Evolutionary conservation across 306 rosid species (phyloP).

Genomic region (Acacia confusa): DNA sequence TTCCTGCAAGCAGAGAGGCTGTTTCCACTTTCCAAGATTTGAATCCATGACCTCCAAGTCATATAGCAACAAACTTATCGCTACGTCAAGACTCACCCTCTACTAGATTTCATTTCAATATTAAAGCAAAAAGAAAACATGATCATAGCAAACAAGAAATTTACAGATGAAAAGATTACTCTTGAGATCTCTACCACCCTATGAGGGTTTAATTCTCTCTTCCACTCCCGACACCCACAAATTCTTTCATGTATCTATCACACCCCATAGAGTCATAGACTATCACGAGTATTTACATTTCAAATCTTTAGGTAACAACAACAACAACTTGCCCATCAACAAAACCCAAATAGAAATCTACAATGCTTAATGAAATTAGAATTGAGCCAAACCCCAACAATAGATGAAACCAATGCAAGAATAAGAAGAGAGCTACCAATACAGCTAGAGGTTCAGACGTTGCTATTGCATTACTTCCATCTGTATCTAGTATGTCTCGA

Average conservation of each 20-base stretch:
- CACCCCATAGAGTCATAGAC: neutral
- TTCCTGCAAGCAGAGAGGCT: too few species aligned
- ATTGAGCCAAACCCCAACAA: neutral
- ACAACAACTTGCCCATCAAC: neutral
- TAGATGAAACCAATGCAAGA: neutral
- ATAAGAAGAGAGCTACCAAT: constrained; percentile 54
- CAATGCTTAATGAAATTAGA: neutral
- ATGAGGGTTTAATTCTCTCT: constrained; percentile 4
- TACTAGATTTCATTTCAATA: too few species aligned
- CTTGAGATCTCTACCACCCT: neutral
- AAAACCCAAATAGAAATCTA: neutral
- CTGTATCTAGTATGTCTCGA: constrained; percentile 93
- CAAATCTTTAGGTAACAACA: neutral
- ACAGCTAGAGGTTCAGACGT: constrained; percentile 87
- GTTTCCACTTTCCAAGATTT: too few species aligned
- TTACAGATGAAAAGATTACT: neutral
- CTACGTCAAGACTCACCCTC: too few species aligned
- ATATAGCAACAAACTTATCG: too few species aligned
- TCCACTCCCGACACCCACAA: constrained; percentile 10
- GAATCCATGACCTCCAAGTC: too few species aligned
- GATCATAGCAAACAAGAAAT: neutral
- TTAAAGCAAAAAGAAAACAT: neutral
- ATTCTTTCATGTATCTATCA: constrained; percentile 3
- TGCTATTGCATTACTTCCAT: constrained; percentile 86
- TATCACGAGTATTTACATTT: neutral